Conservation (phyloP, 202 grass and related monocot species). For the Eragrostis tef region DNA sequence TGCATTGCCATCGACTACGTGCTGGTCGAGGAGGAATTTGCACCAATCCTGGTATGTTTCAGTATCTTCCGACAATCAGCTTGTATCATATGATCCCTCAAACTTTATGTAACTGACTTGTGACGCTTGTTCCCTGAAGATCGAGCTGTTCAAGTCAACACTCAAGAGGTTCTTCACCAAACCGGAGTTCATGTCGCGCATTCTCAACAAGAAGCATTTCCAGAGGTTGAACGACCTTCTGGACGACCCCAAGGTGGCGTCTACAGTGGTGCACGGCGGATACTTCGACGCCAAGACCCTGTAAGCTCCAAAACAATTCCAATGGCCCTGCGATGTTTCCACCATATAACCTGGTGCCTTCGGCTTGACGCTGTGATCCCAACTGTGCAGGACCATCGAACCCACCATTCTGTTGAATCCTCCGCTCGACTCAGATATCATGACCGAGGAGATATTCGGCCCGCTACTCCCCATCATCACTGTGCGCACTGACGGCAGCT, state of each 20-base stretch:
- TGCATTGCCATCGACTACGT: conserved; percentile 87
- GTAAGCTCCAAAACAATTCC: conserved; percentile 46
- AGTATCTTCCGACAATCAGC: too few relatives aligned
- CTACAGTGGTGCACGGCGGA: conserved; percentile 71
- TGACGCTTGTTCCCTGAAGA: conserved; percentile 44
- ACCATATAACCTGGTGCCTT: neutral
- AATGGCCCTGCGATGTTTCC: neutral
- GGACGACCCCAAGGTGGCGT: conserved; percentile 50
- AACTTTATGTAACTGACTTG: neutral
- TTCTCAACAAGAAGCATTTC: conserved; percentile 70
- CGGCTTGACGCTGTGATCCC: neutral
- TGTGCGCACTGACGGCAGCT: conserved; percentile 24
- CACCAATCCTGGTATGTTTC: conserved; percentile 58
- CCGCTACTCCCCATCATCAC: conserved; percentile 91
- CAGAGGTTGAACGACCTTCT: conserved; percentile 60
- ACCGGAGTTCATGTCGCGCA: conserved; percentile 50
- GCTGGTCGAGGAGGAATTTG: conserved; percentile 70
- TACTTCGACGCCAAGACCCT: conserved; percentile 57
- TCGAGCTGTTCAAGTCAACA: conserved; percentile 69
- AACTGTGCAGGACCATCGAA: conserved; percentile 67
- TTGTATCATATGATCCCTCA: neutral
- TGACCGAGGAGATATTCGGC: conserved; percentile 94
- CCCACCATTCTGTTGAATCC: conserved; percentile 84
- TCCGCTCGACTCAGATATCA: conserved; percentile 82
- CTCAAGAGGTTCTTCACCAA: conserved; percentile 51